Evolutionary conservation across 257 asterid genomes (phyloP), one percentile per base, ranked within the genome.

Genomic region (Eustoma russellianum): DNA sequence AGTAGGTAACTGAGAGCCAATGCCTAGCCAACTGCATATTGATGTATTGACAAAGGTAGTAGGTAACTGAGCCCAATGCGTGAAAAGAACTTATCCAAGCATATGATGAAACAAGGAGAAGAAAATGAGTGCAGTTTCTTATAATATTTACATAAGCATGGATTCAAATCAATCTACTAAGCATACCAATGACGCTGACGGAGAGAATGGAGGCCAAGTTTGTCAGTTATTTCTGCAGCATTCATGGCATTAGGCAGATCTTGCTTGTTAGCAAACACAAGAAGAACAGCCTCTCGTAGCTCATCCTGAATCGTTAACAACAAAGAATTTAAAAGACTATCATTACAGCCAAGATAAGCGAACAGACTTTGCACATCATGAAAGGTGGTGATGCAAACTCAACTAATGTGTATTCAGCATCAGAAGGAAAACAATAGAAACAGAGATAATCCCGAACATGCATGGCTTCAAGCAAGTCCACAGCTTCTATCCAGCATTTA

Each of bases 171-270:
- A 5, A 55, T 34, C 43, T 4, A 53, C 19, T 64, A 48, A n/a
- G 9, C 64, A 48, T 72, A 72, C 77, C 77, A 72, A 48, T 67
- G 77, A 52, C 74, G 73, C 48, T 67, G 77, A 24, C 77, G 77
- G 47, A 72, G 77, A 50, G 77, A 72, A 52, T 72, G 77, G 48
- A 72, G 74, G 17, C 77, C 77, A 34, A 72, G 77, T 52, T 72
- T 72, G 61, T 72, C 77, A 49, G 77, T 72, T 33, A 72, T 72
- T 52, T 72, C 77, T 13, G 77, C 77, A 18, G 77, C 77, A 59
- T 72, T 72, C 77, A 72, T 72, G 45, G 77, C 77, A 68, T 73
- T 73, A 6, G 78, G 78, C 58, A 73, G 68, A 67, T 73, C 78
- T 45, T 73, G 78, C 57, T 73, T 73, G 50, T 73, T 73, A 13